phyloP scores from a whole-genome alignment of 2,329 filamentous ascomycete genomes.

The Penicillium carneum region DNA sequence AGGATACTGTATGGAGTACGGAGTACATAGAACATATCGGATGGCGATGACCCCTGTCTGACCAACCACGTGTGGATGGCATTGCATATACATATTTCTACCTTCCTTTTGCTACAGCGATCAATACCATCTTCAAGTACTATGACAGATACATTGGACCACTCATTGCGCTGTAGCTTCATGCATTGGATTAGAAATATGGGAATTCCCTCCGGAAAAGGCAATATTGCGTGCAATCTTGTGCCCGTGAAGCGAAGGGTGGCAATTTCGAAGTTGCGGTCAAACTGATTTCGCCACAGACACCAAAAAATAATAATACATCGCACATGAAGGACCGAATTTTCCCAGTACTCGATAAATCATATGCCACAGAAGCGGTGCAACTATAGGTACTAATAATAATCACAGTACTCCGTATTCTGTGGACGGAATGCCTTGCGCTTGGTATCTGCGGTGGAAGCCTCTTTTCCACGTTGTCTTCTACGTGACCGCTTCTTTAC shows the following conservation, averaged over 20 bases:
- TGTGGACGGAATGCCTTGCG: not conserved
- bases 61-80: slow-evolving; percentile 12
- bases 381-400: slow-evolving; percentile 1
- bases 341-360: slow-evolving; percentile 1
- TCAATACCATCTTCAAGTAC: not conserved
- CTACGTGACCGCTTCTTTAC: slow-evolving; percentile 16
- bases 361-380: slow-evolving; percentile 9
- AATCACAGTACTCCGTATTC: not conserved
- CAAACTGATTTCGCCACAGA: slow-evolving; percentile 34
- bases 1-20: not conserved
- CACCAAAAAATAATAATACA: slow-evolving; percentile 3
- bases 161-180: not conserved
- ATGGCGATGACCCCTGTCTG: slow-evolving; percentile 4
- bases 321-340: not conserved
- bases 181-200: not conserved
- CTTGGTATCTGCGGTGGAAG: not conserved
- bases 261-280: slow-evolving; percentile 39
- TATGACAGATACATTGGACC: not conserved
- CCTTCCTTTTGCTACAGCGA: not conserved
- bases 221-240: not conserved
- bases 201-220: not conserved
- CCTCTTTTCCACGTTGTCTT: slow-evolving; percentile 1
- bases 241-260: slow-evolving; percentile 24
- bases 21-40: not conserved
- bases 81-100: slow-evolving; percentile 1